Evolutionary conservation across 352 stramenopile species (phyloP).

Genomic region (Phytophthora hibernalis): DNA sequence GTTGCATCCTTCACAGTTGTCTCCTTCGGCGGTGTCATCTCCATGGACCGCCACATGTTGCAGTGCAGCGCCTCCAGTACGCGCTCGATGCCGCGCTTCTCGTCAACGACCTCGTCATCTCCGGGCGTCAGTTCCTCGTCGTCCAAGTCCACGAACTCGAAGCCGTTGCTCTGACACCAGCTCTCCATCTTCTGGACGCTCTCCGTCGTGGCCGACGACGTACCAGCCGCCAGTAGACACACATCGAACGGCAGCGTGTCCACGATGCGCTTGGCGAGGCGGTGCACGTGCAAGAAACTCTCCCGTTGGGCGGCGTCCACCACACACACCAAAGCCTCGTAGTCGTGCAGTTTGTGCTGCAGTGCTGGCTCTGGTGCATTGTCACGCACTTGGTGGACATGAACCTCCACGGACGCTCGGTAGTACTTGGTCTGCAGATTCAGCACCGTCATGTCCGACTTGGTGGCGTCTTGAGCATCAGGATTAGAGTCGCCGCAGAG

Average conservation of each 20-base stretch:
- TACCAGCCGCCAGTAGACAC: constrained; percentile 53
- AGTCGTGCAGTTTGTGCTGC: constrained; percentile 49
- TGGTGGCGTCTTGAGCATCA: neutral
- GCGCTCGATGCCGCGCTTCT: constrained; percentile 68
- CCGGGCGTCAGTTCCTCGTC: neutral
- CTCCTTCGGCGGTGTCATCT: constrained; percentile 41
- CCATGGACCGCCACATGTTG: constrained; percentile 85
- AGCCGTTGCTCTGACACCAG: constrained; percentile 69
- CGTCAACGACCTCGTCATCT: constrained; percentile 27
- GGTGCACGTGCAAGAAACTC: constrained; percentile 53
- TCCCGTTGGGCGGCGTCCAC: constrained; percentile 45
- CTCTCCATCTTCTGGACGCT: constrained; percentile 43
- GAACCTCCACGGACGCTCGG: constrained; percentile 58
- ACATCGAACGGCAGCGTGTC: constrained; percentile 63
- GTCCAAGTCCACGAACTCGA: constrained; percentile 65
- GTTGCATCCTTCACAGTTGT: neutral
- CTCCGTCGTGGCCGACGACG: constrained; percentile 31
- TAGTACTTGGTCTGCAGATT: constrained; percentile 79
- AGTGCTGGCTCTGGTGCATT: constrained; percentile 49
- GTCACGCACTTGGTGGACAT: constrained; percentile 52
- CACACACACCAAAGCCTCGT: constrained; percentile 73
- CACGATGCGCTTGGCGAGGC: constrained; percentile 56
- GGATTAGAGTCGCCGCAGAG: constrained; percentile 37
- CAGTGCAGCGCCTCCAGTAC: constrained; percentile 80
- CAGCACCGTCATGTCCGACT: constrained; percentile 34